A percentile compares a stretch with the other conserved stretches of the same genome.
These are phyloP conservation scores for Xylaria sp. DNA, from an alignment of 495 filamentous ascomycete species.

Conservation along the genomic window DNA sequence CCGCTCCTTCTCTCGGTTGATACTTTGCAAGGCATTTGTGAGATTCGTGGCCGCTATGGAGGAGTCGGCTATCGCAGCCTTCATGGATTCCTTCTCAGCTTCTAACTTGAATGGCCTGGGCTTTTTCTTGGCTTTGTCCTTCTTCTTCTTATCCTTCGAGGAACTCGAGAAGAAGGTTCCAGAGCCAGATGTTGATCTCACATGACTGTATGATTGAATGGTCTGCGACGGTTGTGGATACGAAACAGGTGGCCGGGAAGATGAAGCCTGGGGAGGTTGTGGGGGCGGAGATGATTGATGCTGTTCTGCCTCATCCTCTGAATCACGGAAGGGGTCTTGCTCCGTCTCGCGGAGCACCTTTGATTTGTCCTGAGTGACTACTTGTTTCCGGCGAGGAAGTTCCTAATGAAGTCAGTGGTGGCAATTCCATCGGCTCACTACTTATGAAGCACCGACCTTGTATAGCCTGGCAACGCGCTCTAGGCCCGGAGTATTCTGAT, in stretches of 20 bases:
- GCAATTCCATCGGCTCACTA: neutral
- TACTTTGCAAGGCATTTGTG: slow-evolving; percentile 83
- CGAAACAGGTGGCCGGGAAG: slow-evolving; percentile 45
- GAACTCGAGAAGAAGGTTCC: slow-evolving; percentile 39
- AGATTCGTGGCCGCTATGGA: slow-evolving; percentile 91
- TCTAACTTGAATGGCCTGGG: slow-evolving; percentile 79
- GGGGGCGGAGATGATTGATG: slow-evolving; percentile 29
- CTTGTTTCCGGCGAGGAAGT: slow-evolving; percentile 61
- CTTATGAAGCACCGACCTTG: slow-evolving; percentile 52
- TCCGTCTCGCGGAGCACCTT: slow-evolving; percentile 82
- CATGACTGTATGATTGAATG: slow-evolving; percentile 44
- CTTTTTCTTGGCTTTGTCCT: slow-evolving; percentile 56
- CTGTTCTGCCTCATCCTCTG: slow-evolving; percentile 61
- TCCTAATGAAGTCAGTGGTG: slow-evolving; percentile 46
- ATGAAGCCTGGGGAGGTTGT: slow-evolving; percentile 34
- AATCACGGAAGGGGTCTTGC: slow-evolving; percentile 63
- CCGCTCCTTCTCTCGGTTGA: slow-evolving; percentile 87
- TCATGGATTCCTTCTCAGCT: slow-evolving; percentile 83
- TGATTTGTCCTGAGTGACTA: slow-evolving; percentile 72
- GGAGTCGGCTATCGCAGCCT: slow-evolving; percentile 80
- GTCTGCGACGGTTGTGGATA: slow-evolving; percentile 39
- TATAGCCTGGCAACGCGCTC: slow-evolving; percentile 80
- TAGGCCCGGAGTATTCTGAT: slow-evolving; percentile 83
- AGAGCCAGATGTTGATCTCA: slow-evolving; percentile 40
- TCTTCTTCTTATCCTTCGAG: slow-evolving; percentile 56